Base-by-base conservation (phyloP, 2,329 filamentous ascomycete species). In the Colletotrichum limetticola region DNA sequence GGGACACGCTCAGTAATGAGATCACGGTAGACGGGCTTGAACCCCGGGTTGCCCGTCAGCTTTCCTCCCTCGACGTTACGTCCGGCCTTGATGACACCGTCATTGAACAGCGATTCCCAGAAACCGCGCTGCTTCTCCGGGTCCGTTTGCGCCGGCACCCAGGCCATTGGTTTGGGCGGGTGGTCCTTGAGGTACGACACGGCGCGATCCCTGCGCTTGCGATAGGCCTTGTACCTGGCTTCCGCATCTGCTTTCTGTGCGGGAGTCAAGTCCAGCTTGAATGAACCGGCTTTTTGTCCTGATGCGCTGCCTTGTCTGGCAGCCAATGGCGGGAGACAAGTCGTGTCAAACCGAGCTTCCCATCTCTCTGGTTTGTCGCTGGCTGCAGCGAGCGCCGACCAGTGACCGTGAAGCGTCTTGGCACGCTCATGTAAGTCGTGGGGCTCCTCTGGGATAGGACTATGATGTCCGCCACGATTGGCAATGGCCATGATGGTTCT, bases 21-120 rank as follows among this genome's bases (percentile, higher is more conserved):
- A n/a, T 73, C 66, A 9, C 71, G 71, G 22, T 73, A 73, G 22
- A 73, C 22, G 12, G 71, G 71, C 56, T 73, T 73, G 60, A 73
- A 66, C 49, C 60, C 22, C 4, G 71, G 60, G 28, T 73, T 73
- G 5, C 9, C 37, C 22, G 56, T 49, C 55, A 73, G 46, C 55
- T 66, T 62, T 32, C 53, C 30, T 1, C 60, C 71, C 12, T 66
- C 4, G 14, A 71, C 61, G 9, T 62, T 73, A 5, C 66, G 66
- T n/a, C 71, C 66, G 3, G 67, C 55, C 19, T 57, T 46, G 14
- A 61, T 22, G 1, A 73, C 16, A 2, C 66, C 71, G 3, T 71
- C 49, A 1, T 9, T 24, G 6, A 73, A 70, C 4, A 73, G 2
- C 16, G 61, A 66, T 22, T 35, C 35, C 71, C 71, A 73, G 35